Evolutionary conservation across 73 alveolate genomes (phyloP).

Genomic region (Tetrahymena elliotti): DNA sequence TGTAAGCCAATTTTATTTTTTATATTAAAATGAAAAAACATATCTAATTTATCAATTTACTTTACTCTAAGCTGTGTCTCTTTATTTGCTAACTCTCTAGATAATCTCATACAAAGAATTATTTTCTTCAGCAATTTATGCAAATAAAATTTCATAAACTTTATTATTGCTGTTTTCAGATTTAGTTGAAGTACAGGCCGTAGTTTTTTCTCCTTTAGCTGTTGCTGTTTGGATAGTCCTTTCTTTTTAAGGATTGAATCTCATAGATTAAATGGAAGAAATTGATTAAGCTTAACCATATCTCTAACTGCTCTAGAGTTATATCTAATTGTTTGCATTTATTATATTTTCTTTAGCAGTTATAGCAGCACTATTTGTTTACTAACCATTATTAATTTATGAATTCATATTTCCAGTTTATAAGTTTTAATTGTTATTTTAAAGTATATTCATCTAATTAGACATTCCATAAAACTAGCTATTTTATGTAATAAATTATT

Average conservation of each 20-base stretch:
- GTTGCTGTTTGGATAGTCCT: not conserved
- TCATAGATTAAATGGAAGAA: not conserved
- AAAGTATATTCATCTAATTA: not conserved
- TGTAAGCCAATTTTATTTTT: not conserved
- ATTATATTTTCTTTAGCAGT: not conserved
- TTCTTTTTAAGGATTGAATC: not conserved
- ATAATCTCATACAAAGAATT: not conserved
- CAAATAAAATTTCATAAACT: not conserved
- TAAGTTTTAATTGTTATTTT: not conserved
- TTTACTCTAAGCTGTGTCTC: not conserved
- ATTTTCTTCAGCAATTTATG: not conserved
- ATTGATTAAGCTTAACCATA: not conserved
- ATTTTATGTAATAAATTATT: not conserved
- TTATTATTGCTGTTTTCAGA: not conserved
- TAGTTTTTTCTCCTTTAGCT: not conserved
- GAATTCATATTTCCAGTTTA: not conserved
- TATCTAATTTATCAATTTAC: not conserved
- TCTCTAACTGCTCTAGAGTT: not conserved
- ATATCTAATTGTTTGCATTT: not conserved
- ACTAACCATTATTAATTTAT: not conserved
- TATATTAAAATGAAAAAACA: too few relatives aligned
- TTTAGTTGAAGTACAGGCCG: not conserved
- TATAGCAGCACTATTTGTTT: not conserved
- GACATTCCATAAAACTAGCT: not conserved
- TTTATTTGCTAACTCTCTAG: not conserved